These are phyloP conservation scores for Gastrolobium bilobum DNA, from an alignment of 306 rosid species.

Conservation along the genomic window DNA sequence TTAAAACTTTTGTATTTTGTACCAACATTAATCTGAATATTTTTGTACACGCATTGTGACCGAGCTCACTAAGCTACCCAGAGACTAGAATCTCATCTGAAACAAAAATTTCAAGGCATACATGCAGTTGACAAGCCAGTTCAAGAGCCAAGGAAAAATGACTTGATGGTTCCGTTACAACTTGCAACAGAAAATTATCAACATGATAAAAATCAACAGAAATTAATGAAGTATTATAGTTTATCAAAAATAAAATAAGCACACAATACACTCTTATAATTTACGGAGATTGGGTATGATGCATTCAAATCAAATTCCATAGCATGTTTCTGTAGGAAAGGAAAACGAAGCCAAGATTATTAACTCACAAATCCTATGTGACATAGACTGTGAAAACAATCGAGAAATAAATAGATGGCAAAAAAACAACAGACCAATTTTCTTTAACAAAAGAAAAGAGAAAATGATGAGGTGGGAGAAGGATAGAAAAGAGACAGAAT, in stretches of 20 bases:
- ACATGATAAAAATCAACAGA: slow-evolving; percentile 12
- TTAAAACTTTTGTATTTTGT: no score
- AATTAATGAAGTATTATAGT: neutral
- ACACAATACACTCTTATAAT: slow-evolving; percentile 19
- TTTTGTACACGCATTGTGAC: neutral
- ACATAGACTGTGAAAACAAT: neutral
- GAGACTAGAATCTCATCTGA: slow-evolving; percentile 1
- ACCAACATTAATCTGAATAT: no score
- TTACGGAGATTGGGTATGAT: neutral
- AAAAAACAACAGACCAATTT: neutral
- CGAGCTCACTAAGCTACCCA: slow-evolving; percentile 12
- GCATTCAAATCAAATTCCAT: slow-evolving; percentile 31
- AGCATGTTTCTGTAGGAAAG: neutral
- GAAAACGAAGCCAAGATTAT: slow-evolving; percentile 7
- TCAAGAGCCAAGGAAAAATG: slow-evolving; percentile 25
- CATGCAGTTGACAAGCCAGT: slow-evolving; percentile 4
- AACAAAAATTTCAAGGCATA: slow-evolving; percentile 17
- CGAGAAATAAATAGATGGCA: neutral
- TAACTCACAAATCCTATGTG: slow-evolving; percentile 1
- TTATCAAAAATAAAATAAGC: neutral
- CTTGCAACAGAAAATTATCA: slow-evolving; percentile 36
- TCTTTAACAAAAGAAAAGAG: slow-evolving; percentile 19
- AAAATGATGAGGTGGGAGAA: slow-evolving; percentile 5
- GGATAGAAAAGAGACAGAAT: neutral
- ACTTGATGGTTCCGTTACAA: neutral